Percentiles rank a stretch among this genome's conserved stretches.
These are phyloP conservation scores for Xylaria sp. DNA, from an alignment of 2,329 filamentous ascomycete genomes.

Conservation along the genomic window DNA sequence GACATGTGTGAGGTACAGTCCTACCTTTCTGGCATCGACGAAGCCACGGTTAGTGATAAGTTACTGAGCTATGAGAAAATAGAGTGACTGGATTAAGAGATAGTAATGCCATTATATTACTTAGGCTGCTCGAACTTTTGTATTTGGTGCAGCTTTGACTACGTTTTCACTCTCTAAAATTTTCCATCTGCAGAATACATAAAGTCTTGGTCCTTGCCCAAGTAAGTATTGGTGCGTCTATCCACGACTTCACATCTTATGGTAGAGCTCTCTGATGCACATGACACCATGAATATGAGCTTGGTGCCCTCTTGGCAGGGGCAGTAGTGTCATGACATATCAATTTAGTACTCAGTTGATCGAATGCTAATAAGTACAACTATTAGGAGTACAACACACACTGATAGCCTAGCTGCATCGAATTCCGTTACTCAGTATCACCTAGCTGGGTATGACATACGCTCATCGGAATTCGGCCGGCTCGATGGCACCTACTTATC, in stretches of 20 bases:
- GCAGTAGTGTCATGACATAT: slow-evolving; percentile 6
- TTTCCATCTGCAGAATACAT: background rate
- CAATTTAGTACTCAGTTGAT: background rate
- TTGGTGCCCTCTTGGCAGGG: slow-evolving; percentile 11
- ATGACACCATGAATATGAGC: slow-evolving; percentile 5
- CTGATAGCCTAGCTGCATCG: background rate
- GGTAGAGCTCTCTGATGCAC: slow-evolving; percentile 1
- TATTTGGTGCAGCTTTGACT: background rate
- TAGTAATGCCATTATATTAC: background rate
- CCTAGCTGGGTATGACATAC: slow-evolving; percentile 6
- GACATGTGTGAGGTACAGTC: slow-evolving; percentile 16
- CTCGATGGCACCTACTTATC: background rate
- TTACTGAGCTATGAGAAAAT: background rate
- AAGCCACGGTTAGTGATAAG: background rate
- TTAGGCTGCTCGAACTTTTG: background rate
- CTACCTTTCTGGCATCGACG: background rate
- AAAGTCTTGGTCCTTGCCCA: background rate
- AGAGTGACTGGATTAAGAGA: background rate
- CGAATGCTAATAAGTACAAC: background rate
- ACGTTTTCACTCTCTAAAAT: background rate
- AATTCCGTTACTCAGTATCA: background rate
- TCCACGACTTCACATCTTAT: background rate
- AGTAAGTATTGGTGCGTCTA: background rate
- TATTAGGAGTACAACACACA: background rate
- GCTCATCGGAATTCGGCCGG: background rate